Evolutionary conservation across 208 protist species (phyloP), one percentile per base, ranked within the genome.

Genomic region (Wallacemonas sp.): DNA sequence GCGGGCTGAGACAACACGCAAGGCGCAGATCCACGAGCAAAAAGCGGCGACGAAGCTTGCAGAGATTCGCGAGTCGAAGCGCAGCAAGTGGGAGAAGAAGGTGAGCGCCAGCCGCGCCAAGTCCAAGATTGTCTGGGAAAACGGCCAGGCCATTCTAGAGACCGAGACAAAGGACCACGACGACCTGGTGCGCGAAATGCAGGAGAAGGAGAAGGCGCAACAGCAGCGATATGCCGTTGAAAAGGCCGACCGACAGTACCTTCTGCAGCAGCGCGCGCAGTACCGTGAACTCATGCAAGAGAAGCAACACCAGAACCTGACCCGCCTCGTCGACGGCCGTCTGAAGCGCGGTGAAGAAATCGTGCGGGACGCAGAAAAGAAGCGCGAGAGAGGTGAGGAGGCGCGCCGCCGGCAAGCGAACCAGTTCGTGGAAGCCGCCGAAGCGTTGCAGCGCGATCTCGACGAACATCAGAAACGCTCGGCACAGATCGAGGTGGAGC

Each of bases 341-440:
- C 41, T 93, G 33, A 36, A 76, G 48, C 79, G 80, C 1, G 83
- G 82, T 2, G 68, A 74, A 6, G 76, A 77, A 26, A 90, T 95
- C 38, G 79, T 88, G 52, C 69, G 81, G 38, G 71, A 64, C 23
- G 70, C 76, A 26, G 54, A 66, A 17, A 63, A 87, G 71, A 95
- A 95, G 66, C 78, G 68, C 43, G 56, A 68, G 27, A 68, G 66
- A 6, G 83, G 68, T 0, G 74, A 90, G 46, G 39, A 46, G 47
- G 73, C 71, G 5, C 74, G 82, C 61, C 66, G 75, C 46, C 23
- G 60, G 21, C 76, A 83, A 55, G 74, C 74, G 3, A 58, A 54
- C 24, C 74, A 76, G 60, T 86, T 80, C 68, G 27, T 61, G 23
- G 70, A 87, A 52, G 57, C 60, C 3, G 75, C 64, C 19, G 56